Evolutionary conservation across 495 filamentous ascomycete species (phyloP).

Genomic region (Penicillium ucsense): DNA sequence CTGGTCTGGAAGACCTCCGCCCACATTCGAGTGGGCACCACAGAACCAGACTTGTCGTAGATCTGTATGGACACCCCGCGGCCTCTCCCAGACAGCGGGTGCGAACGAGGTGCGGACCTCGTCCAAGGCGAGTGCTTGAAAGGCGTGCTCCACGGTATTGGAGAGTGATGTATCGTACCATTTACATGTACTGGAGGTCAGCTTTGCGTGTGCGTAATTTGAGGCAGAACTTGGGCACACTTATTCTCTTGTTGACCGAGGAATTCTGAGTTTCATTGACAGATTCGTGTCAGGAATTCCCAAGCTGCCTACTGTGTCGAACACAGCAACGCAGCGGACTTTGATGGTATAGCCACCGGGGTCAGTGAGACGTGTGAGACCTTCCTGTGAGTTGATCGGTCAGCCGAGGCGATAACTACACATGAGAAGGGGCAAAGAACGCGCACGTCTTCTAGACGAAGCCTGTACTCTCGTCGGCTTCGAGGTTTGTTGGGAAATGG

Average conservation of each 20-base stretch:
- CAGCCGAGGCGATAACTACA: background rate
- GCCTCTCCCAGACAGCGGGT: conserved; percentile 54
- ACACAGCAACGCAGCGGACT: conserved; percentile 44
- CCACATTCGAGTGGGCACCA: conserved; percentile 56
- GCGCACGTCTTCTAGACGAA: conserved; percentile 19
- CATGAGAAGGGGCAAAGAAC: background rate
- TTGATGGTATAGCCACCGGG: conserved; percentile 33
- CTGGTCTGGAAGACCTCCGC: conserved; percentile 50
- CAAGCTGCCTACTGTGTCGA: conserved; percentile 52
- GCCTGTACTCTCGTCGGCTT: conserved; percentile 18
- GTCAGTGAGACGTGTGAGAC: conserved; percentile 26
- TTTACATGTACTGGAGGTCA: conserved; percentile 20
- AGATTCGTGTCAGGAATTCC: conserved; percentile 35
- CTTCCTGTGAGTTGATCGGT: conserved; percentile 12
- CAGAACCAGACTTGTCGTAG: conserved; percentile 70
- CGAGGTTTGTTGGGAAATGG: conserved; percentile 52
- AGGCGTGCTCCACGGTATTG: conserved; percentile 53
- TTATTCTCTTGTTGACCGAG: conserved; percentile 39
- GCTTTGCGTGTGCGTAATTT: background rate
- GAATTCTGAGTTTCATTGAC: conserved; percentile 29
- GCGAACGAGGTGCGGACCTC: conserved; percentile 55
- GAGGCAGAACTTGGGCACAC: background rate
- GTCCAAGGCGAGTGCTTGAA: conserved; percentile 67
- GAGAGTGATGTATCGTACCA: conserved; percentile 54
- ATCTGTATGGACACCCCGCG: conserved; percentile 31